Base-by-base conservation (phyloP, 345 rosid genomes). In the Corymbia maculata region DNA sequence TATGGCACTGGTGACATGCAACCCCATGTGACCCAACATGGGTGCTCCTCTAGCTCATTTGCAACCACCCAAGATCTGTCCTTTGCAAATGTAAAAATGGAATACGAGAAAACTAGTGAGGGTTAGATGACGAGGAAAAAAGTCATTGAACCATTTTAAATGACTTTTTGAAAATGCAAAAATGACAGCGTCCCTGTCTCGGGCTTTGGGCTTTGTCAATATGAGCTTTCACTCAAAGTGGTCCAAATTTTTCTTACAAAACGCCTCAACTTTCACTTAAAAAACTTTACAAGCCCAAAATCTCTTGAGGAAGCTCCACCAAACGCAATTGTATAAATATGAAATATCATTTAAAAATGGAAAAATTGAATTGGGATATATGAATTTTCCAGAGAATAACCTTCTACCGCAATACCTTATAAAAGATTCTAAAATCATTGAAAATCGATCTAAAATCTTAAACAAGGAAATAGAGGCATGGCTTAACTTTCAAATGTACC, bases 251-350 rank as follows among this genome's bases (percentile, higher is more conserved):
- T 16, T 30, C 32, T 70, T 17, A 36, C 6, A 22, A 19, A 19
- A 17, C 4, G 0, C 7, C 49, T 21, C 13, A 19, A 9, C 6
- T 36, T 36, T 75, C 1, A 9, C 13, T 75, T 1, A 0, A 36
- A 8, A 9, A 2, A 75, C 49, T 36, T 36, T 36, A 36, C 36
- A 75, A 36, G 4, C 13, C 13, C 14, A 36, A 36, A 36, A 17
- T 75, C 3, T 2, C 5, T 1, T 17, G 13, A 0, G 26, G 17
- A 17, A 36, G 80, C 6, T 17, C 13, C 4, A 17, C 24, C 80
- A 5, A 75, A 9, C 1, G 0, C 4, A 1, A 7, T 0, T 4
- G 8, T 19, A 75, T 36, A 55, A 36, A 19, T 1, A 75, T 42
- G 22, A 7, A 3, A 3, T 42, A 75, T 3, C 1, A 42, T 75